Evolutionary conservation across 23 red algal genomes (phyloP), one percentile per base, ranked within the genome.

Genomic region (Agarophyton chilense): DNA sequence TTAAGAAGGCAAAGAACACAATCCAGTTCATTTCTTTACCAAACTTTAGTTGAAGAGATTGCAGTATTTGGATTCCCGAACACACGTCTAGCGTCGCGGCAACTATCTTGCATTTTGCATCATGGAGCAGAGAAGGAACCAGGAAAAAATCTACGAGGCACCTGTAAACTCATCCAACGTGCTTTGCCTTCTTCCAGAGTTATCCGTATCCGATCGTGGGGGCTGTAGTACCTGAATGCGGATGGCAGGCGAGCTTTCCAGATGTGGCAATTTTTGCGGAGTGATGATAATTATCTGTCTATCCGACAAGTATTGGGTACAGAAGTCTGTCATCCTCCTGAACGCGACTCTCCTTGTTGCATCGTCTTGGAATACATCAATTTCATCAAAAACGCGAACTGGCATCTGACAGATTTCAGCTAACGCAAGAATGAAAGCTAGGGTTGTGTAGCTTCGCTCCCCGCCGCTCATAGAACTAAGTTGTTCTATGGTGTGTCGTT

Each of bases 361-460:
- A 70, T 95, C 96, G 55, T 98, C 96, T 88, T 95, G 94, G 56
- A 94, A 95, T 51, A 98, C 96, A 86, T 98, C 96, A 74, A 95
- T 93, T 80, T 95, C 96, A 65, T 98, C 96, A 78, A 98, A 89
- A 28, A 98, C 91, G 24, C 96, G 80, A 72, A 98, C 74, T 8
- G 96, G 96, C 47, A 88, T 86, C 35, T 93, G 79, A 73, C 94
- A 94, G 12, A 91, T 75, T 77, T 98, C 92, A 40, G 92, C 96
- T 4, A 98, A 81, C 33, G 96, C 96, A 33, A 98, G 67, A 46
- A 98, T 89, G 28, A 98, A 92, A 55, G 43, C 84, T 11, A 98
- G 76, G 12, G 96, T 98, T 7, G 93, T 95, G 73, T 82, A 98
- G 49, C 84, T 92, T 34, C 89, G 72, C 39, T 98, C 96, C 16